These are phyloP conservation scores for Phoma sp. DNA, from an alignment of 2,329 filamentous ascomycete species.

Conservation along the genomic window DNA sequence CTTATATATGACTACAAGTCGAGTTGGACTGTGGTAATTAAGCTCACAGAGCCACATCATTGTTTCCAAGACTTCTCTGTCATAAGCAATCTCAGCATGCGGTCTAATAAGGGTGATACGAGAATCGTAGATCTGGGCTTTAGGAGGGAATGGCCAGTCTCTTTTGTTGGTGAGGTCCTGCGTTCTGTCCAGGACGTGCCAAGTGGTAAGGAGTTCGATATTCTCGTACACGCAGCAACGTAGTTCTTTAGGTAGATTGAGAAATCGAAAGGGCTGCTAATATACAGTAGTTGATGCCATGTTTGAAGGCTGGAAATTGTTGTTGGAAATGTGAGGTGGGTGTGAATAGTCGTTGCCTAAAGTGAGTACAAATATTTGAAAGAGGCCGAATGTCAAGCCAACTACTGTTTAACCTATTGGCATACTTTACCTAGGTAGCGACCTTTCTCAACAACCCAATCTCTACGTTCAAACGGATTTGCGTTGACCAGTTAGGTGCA, in stretches of 20 bases:
- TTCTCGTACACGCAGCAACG: slow-evolving; percentile 16
- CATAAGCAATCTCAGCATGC: neutral
- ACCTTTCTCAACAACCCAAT: too few species aligned
- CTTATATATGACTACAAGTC: too few species aligned
- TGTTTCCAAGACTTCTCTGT: too few species aligned
- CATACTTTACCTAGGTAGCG: too few species aligned
- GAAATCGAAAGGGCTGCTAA: slow-evolving; percentile 15
- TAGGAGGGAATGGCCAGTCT: slow-evolving; percentile 13
- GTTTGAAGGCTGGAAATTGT: neutral
- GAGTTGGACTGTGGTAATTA: too few species aligned
- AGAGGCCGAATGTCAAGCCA: too few species aligned
- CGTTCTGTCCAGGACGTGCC: slow-evolving; percentile 14
- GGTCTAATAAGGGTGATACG: slow-evolving; percentile 14
- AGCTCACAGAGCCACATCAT: too few species aligned
- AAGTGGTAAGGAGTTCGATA: slow-evolving; percentile 12
- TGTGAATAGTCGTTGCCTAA: too few species aligned
- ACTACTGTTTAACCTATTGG: too few species aligned
- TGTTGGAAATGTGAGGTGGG: neutral
- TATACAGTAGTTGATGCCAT: slow-evolving; percentile 7
- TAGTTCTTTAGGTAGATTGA: slow-evolving; percentile 17
- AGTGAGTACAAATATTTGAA: too few species aligned
- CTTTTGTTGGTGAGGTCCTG: neutral
- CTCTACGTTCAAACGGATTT: too few species aligned
- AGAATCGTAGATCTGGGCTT: slow-evolving; percentile 11
- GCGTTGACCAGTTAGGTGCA: too few species aligned